Base-by-base conservation (phyloP, 2,329 filamentous ascomycete genomes). In the Colletotrichum abscissum region DNA sequence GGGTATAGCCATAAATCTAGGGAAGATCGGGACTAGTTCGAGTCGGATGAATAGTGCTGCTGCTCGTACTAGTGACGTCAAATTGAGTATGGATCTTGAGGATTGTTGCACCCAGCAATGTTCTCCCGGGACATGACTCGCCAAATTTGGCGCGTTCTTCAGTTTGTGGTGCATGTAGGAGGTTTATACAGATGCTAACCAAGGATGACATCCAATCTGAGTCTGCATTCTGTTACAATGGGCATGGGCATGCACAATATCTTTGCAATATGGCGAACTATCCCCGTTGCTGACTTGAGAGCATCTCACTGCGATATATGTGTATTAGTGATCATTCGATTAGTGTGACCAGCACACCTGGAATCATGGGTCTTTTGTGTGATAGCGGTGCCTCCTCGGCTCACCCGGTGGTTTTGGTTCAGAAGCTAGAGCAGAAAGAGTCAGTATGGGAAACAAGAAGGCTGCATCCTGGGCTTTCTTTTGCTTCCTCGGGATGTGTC, bases 61-160 rank as follows among this genome's bases (percentile, higher is more conserved):
- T 38, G 33, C 24, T 38, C 22, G 16, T 60, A 42, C 60, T 66
- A 66, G 60, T 69, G 67, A 57, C 60, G 67, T 59, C 38, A 49
- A 28, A 33, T 28, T 12, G 67, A 57, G n/a, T 12, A 9, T 22
- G 46, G 22, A 14, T 35, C 26, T 49, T 12, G 14, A n/a, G 19
- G 9, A 8, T 30, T 56, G 3, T 3, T 24, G 22, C 12, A 9
- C 30, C 22, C 22, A 54, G 26, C 19, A 9, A 9, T 67, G 49
- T 62, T 69, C 16, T 14, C 6, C 5, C 5, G 1, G 8, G 26
- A 14, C 59, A 30, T n/a, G 38, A 19, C 38, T 26, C 19, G 42
- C 42, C 42, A 22, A 4, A 9, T 49, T 22, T 63, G 16, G 24
- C n/a, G 4, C 19, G 26, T 49, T 46, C 30, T 22, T 22, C 38